Evolutionary conservation across 139 green algal species (phyloP).

Genomic region (Asterochloris erici): DNA sequence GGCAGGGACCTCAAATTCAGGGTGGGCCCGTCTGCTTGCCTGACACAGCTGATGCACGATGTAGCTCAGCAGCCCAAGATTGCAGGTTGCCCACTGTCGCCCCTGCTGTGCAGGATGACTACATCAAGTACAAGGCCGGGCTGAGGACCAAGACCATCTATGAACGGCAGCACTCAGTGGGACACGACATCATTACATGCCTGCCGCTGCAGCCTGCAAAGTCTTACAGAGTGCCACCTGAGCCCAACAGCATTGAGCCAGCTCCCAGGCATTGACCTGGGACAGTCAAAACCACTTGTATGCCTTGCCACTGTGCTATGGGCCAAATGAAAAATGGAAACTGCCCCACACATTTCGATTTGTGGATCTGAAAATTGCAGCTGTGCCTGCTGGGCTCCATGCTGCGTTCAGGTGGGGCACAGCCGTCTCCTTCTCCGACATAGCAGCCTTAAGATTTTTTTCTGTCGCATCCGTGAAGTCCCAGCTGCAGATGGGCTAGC

Average conservation of each 20-base stretch:
- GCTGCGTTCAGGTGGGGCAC: too few relatives aligned
- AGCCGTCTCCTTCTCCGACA: too few relatives aligned
- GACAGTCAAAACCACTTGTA: too few relatives aligned
- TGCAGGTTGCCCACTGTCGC: neutral
- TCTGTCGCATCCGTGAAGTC: too few relatives aligned
- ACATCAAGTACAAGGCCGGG: conserved; percentile 13
- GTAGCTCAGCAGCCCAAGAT: neutral
- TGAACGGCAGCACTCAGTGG: conserved; percentile 3
- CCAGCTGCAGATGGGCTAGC: too few relatives aligned
- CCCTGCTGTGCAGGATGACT: conserved; percentile 15
- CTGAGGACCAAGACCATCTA: conserved; percentile 13
- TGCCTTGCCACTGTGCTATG: too few relatives aligned
- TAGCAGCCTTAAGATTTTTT: too few relatives aligned
- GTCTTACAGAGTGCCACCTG: conserved; percentile 1
- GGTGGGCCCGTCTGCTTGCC: neutral
- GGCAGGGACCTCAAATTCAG: conserved; percentile 7
- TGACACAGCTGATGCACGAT: neutral
- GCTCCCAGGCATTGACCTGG: too few relatives aligned
- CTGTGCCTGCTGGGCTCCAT: too few relatives aligned
- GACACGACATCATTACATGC: conserved; percentile 17
- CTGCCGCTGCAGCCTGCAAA: conserved; percentile 8
- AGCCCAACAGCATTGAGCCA: neutral
- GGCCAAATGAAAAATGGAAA: too few relatives aligned
- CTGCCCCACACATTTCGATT: too few relatives aligned
- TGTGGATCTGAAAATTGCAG: too few relatives aligned